Percentiles rank a stretch among this genome's conserved stretches.
phyloP scores from a whole-genome alignment of 306 rosid genomes.

The Quercus mongolica region DNA sequence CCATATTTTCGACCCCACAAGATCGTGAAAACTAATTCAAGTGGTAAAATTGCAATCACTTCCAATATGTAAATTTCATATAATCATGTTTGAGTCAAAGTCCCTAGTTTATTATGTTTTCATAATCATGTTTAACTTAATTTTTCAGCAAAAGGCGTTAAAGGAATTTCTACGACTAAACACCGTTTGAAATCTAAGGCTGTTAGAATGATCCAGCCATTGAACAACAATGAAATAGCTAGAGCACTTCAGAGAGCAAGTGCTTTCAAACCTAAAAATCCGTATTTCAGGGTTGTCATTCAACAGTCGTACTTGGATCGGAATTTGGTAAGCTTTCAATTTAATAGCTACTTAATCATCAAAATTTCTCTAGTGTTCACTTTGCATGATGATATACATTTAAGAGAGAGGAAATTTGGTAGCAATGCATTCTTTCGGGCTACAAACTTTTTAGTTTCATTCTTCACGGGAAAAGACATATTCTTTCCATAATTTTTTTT shows the following conservation, averaged over 20 bases:
- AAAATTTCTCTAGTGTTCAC: too few species aligned
- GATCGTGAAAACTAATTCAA: too few species aligned
- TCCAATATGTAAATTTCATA: too few species aligned
- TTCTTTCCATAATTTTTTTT: too few species aligned
- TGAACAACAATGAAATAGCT: neutral
- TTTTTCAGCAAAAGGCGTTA: neutral
- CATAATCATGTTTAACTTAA: neutral
- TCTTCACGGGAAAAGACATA: neutral
- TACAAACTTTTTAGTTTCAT: neutral
- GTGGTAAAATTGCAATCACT: too few species aligned
- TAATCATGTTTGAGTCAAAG: neutral
- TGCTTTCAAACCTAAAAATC: constrained; percentile 10
- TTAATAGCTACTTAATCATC: neutral
- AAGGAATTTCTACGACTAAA: neutral
- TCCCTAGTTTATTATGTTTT: neutral
- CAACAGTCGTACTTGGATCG: neutral
- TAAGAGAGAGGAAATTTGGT: too few species aligned
- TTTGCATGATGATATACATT: too few species aligned
- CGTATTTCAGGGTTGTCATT: constrained; percentile 13
- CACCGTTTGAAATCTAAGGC: neutral
- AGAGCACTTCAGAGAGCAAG: neutral
- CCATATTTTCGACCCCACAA: too few species aligned
- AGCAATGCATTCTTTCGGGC: neutral
- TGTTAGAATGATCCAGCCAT: neutral
- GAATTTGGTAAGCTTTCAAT: constrained; percentile 11